Percentiles rank a stretch among this genome's conserved stretches.
Conservation (phyloP, 2,329 filamentous ascomycete species). For the Alternaria arborescens region DNA sequence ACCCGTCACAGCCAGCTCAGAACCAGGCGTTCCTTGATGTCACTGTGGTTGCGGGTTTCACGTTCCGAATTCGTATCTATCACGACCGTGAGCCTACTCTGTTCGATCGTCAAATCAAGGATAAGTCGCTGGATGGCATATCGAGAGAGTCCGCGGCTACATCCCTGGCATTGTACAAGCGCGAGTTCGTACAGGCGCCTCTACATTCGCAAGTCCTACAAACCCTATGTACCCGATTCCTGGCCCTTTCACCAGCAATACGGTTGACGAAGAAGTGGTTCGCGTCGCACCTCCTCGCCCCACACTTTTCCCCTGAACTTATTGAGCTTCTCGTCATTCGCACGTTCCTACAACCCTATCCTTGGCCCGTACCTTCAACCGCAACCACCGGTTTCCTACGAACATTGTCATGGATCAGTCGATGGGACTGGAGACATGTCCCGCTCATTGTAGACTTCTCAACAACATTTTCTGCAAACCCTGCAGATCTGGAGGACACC, state of each 20-base stretch:
- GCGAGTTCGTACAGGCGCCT: constrained; percentile 75
- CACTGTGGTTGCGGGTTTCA: constrained; percentile 72
- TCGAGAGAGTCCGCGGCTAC: constrained; percentile 73
- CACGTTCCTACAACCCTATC: constrained; percentile 81
- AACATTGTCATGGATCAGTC: constrained; percentile 78
- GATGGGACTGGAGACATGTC: constrained; percentile 91
- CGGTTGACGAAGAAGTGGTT: constrained; percentile 92
- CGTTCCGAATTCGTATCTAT: constrained; percentile 86
- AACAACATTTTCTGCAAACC: constrained; percentile 30
- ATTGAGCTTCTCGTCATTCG: constrained; percentile 83
- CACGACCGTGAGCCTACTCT: constrained; percentile 86
- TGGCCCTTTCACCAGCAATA: constrained; percentile 81
- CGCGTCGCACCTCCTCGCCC: constrained; percentile 77
- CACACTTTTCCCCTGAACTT: constrained; percentile 79
- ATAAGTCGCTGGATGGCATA: constrained; percentile 72
- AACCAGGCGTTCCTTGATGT: constrained; percentile 88
- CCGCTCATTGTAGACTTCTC: constrained; percentile 82
- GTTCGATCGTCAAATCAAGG: constrained; percentile 79
- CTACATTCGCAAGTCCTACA: constrained; percentile 83
- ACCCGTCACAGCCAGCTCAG: constrained; percentile 70
- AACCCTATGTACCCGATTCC: constrained; percentile 81
- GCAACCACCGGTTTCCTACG: constrained; percentile 82
- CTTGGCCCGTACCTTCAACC: constrained; percentile 80
- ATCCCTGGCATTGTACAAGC: constrained; percentile 75
- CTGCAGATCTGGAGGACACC: constrained; percentile 29